Percentiles rank a stretch among this genome's conserved stretches.
phyloP scores from a whole-genome alignment of 805 yeast genomes.

The Alloascoidea hylecoeti region DNA sequence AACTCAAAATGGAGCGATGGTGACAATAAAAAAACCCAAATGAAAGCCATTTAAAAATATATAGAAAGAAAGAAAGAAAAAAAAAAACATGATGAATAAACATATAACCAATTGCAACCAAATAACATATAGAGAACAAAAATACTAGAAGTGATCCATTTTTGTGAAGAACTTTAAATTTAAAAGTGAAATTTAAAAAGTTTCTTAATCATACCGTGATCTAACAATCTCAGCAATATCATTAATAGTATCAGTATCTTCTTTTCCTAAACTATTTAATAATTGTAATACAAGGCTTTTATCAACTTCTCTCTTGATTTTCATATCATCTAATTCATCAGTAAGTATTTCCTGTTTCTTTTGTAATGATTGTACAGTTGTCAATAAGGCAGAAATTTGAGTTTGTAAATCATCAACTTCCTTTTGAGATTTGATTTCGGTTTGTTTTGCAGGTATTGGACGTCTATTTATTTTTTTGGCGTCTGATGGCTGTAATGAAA shows the following conservation, averaged over 20 bases:
- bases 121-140: too few species aligned
- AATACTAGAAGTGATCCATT: too few species aligned
- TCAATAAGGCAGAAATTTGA: conserved; percentile 9
- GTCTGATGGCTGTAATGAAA: background rate
- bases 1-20: too few species aligned
- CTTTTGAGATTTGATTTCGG: background rate
- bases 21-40: too few species aligned
- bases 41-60: too few species aligned
- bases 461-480: background rate
- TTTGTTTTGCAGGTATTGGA: background rate
- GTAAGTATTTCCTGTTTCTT: conserved; percentile 7
- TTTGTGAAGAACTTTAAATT: too few species aligned
- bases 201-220: background rate
- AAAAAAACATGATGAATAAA: too few species aligned
- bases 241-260: conserved; percentile 1
- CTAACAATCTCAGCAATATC: background rate
- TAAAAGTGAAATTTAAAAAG: too few species aligned
- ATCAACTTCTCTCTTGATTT: conserved; percentile 8
- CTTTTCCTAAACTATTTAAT: conserved; percentile 2
- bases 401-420: conserved; percentile 2
- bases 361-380: conserved; percentile 8
- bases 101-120: too few species aligned
- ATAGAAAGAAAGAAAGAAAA: too few species aligned
- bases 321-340: conserved; percentile 10
- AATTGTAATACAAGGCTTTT: conserved; percentile 4